These are phyloP conservation scores for Silene vulgaris DNA, from an alignment of 179 eudicot genomes.

Conservation along the genomic window DNA sequence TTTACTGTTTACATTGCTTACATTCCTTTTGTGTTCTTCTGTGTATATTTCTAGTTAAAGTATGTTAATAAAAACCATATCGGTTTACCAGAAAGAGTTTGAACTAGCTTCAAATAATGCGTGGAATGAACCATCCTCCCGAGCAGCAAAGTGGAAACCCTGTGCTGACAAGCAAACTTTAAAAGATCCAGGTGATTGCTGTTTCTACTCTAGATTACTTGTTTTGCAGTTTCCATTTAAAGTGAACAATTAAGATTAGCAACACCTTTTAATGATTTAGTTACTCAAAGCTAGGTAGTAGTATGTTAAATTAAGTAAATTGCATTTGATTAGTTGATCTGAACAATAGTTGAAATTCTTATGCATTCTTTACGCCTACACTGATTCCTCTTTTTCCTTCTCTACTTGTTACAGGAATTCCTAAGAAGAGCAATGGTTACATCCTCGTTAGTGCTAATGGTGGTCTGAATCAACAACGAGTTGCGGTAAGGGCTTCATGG, in stretches of 20 bases:
- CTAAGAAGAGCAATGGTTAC: slow-evolving; percentile 49
- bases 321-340: neutral
- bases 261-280: neutral
- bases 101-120: slow-evolving; percentile 30
- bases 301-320: slow-evolving; percentile 4
- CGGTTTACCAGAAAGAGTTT: slow-evolving; percentile 45
- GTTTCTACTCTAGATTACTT: slow-evolving; percentile 3
- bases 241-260: neutral
- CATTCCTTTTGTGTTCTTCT: neutral
- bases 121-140: slow-evolving; percentile 52
- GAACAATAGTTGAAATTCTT: neutral
- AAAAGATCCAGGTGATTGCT: slow-evolving; percentile 34
- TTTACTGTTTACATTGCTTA: neutral
- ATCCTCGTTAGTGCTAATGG: slow-evolving; percentile 90
- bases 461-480: slow-evolving; percentile 94
- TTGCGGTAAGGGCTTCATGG: slow-evolving; percentile 61
- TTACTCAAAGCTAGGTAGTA: neutral
- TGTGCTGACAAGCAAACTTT: slow-evolving; percentile 53
- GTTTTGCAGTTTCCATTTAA: neutral
- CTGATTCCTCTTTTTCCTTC: neutral
- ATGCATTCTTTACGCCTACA: slow-evolving; percentile 4
- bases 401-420: slow-evolving; percentile 44
- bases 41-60: neutral
- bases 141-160: slow-evolving; percentile 62
- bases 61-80: slow-evolving; percentile 6